These are phyloP conservation scores for Vitis hybrid DNA, from an alignment of 177 flowering plant genomes.

Conservation along the genomic window DNA sequence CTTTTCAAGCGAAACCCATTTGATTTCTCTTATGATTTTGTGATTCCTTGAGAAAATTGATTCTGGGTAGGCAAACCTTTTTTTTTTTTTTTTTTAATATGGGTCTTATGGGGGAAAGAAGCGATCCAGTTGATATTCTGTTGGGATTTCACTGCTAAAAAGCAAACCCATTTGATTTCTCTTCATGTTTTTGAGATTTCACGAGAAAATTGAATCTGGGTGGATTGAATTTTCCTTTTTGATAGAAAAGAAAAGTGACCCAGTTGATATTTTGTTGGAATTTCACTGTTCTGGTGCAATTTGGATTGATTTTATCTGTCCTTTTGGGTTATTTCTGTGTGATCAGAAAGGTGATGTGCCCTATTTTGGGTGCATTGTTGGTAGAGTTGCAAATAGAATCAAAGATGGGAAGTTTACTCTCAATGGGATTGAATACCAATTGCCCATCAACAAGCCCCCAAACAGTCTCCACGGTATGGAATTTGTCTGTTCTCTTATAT, in stretches of 20 bases:
- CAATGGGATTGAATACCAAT: conserved; percentile 56
- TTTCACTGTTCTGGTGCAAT: too few relatives aligned
- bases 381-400: conserved; percentile 92
- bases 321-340: conserved; percentile 1
- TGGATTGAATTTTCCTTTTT: background rate
- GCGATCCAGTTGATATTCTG: too few relatives aligned
- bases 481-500: background rate
- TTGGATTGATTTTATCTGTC: background rate
- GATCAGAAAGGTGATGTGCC: conserved; percentile 70
- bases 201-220: background rate
- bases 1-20: too few relatives aligned
- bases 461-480: conserved; percentile 88
- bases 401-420: conserved; percentile 82
- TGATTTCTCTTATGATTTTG: too few relatives aligned
- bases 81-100: too few relatives aligned
- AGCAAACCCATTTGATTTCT: too few relatives aligned
- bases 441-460: conserved; percentile 84
- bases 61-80: too few relatives aligned
- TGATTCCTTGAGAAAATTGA: too few relatives aligned
- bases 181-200: background rate
- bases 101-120: too few relatives aligned
- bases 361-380: conserved; percentile 92
- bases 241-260: too few relatives aligned
- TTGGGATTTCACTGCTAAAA: too few relatives aligned
- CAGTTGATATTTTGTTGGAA: too few relatives aligned